Evolutionary conservation across 495 filamentous ascomycete species (phyloP).

Genomic region (Penicillium bovifimosum): DNA sequence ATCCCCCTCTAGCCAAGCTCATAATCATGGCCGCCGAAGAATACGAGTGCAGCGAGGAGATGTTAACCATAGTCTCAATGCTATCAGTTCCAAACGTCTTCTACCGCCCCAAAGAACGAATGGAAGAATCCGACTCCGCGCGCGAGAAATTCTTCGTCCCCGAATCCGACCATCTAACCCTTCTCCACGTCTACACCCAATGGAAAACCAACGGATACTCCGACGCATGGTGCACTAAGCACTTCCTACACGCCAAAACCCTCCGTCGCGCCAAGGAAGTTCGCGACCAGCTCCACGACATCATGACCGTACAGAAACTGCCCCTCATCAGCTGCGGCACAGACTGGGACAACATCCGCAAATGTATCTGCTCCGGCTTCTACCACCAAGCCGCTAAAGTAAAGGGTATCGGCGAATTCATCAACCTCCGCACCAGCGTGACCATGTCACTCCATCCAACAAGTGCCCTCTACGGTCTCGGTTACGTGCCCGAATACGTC

Average conservation of each 20-base stretch:
- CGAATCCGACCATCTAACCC: conserved; percentile 93
- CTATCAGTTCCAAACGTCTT: conserved; percentile 94
- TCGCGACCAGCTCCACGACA: conserved; percentile 85
- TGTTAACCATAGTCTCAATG: conserved; percentile 98
- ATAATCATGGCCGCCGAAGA: conserved; percentile 77
- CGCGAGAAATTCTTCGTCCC: conserved; percentile 99
- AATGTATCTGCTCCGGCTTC: conserved; percentile 96
- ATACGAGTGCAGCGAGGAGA: conserved; percentile 95
- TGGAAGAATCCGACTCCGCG: conserved; percentile 93
- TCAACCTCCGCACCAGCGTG: conserved; percentile 91
- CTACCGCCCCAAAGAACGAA: conserved; percentile 94
- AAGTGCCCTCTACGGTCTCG: conserved; percentile 83
- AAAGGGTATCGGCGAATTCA: conserved; percentile 94
- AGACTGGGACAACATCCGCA: conserved; percentile 92
- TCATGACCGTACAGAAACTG: conserved; percentile 95
- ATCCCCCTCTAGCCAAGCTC: conserved; percentile 88
- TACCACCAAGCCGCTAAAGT: conserved; percentile 98
- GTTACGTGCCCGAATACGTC: conserved; percentile 93
- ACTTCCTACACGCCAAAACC: conserved; percentile 91
- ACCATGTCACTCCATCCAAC: conserved; percentile 93
- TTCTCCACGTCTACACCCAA: conserved; percentile 92
- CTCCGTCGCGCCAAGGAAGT: conserved; percentile 89
- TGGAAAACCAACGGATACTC: conserved; percentile 89
- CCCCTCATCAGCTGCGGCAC: conserved; percentile 81
- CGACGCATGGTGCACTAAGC: conserved; percentile 85